Evolutionary conservation across 2,329 filamentous ascomycete genomes (phyloP).

Genomic region (Paraconiothyrium sp.): DNA sequence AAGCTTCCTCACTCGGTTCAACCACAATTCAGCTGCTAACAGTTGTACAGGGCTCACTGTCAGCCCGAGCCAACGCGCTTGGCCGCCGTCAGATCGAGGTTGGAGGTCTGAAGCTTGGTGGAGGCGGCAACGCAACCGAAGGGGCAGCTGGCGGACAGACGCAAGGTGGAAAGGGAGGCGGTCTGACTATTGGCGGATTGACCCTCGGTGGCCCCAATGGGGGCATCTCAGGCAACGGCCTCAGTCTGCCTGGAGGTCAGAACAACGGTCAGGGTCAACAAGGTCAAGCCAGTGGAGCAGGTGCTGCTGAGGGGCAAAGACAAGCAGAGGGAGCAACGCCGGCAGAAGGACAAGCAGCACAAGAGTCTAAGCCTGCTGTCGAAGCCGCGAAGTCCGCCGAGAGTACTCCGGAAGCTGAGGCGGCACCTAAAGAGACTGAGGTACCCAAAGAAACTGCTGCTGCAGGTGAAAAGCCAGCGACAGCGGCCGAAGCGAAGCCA

Average conservation of each 20-base stretch:
- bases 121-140: constrained; percentile 16
- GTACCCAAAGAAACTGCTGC: too few species aligned
- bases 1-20: not conserved
- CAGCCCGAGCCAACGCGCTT: constrained; percentile 25
- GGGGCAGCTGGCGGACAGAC: constrained; percentile 13
- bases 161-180: constrained; percentile 28
- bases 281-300: constrained; percentile 7
- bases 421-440: constrained; percentile 2
- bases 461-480: too few species aligned
- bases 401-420: constrained; percentile 3
- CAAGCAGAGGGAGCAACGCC: not conserved
- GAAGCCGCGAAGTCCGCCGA: not conserved
- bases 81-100: constrained; percentile 31
- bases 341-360: constrained; percentile 10
- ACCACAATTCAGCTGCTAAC: not conserved
- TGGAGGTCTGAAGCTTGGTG: constrained; percentile 26
- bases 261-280: constrained; percentile 1
- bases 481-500: too few species aligned
- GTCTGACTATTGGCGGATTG: constrained; percentile 38
- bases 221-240: constrained; percentile 36
- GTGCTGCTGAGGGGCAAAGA: constrained; percentile 12
- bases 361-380: constrained; percentile 3
- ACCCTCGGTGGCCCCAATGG: constrained; percentile 43
- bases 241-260: constrained; percentile 28
- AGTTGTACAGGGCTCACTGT: constrained; percentile 23